Base-by-base conservation (phyloP, 306 rosid genomes). In the Dalbergia cultrata region DNA sequence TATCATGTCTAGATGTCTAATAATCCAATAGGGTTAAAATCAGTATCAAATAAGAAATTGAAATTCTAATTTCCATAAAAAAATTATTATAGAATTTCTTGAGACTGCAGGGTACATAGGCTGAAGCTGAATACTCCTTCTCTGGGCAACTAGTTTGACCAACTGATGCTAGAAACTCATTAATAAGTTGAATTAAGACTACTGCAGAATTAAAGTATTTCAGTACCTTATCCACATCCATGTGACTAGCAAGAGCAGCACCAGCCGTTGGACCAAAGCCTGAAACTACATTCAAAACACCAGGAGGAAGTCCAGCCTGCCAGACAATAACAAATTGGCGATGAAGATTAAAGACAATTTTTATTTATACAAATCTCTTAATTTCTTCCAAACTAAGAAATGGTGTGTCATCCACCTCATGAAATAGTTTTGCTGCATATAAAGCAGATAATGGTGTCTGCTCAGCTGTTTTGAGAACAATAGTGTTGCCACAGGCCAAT, bases 181-280 rank as follows among this genome's bases (percentile, higher is more conserved):
- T 33, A 34, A 44, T 16, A 50, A 50, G 13, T 4, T 14, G 57
- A 50, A 13, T n/a, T 50, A 50, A 70, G 41, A 19, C 7, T 16
- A 21, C 5, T 9, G 43, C 68, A 72, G 68, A 57, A 76, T 31
- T 26, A 44, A 66, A 44, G 14, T 31, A 85, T 74, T 41, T 77
- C 13, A 56, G n/a, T 88, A 95, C 99, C 97, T 95, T 95, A 64
- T 93, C 98, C 47, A 95, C 90, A 50, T 93, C 94, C 99, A 90
- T 95, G 86, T 95, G 99, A 74, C 96, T 91, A 80, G 96, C 93
- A 85, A 95, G 84, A 70, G 98, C 90, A 59, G 97, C 97, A 80
- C 99, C 99, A 33, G 97, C 98, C 57, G 98, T 91, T 9, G 98
- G 96, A 83, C 99, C 98, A 82, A 82, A 95, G 66, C 99, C 99